These are phyloP conservation scores for Sphaceloma murrayae DNA, from an alignment of 2,329 filamentous ascomycete genomes.

Conservation along the genomic window DNA sequence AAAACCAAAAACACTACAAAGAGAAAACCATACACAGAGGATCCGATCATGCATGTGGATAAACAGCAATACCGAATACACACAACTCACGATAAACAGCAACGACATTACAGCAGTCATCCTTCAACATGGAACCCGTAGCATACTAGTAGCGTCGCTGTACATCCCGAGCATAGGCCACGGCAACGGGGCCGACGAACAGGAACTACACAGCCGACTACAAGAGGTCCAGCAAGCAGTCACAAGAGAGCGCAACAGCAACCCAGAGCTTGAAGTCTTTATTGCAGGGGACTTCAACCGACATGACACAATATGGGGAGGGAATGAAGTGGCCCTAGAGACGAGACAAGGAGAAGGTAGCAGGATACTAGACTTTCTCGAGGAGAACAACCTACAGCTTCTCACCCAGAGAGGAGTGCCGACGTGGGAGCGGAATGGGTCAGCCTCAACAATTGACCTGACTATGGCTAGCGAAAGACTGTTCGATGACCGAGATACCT, in stretches of 20 bases:
- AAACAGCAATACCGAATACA: background rate
- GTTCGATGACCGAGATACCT: background rate
- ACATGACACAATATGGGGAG: conserved; percentile 25
- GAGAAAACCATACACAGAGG: background rate
- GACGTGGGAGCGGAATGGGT: background rate
- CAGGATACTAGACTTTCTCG: conserved; percentile 24
- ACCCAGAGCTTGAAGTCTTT: conserved; percentile 6
- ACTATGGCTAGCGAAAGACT: background rate
- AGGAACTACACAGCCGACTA: background rate
- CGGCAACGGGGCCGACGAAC: background rate
- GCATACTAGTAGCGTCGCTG: background rate
- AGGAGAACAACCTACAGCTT: background rate
- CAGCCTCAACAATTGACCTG: background rate
- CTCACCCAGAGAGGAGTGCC: background rate
- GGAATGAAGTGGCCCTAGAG: conserved; percentile 25
- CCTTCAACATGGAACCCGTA: background rate
- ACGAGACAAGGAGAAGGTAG: conserved; percentile 31
- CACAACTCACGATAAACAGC: background rate
- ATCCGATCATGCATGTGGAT: conserved; percentile 14
- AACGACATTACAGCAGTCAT: background rate
- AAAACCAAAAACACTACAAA: conserved; percentile 12
- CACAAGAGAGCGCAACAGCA: background rate
- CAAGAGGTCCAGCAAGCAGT: background rate
- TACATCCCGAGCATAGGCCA: background rate
- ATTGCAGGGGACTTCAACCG: conserved; percentile 16